phyloP scores from a whole-genome alignment of 2,329 filamentous ascomycete genomes.

The Cladosporium phlei region DNA sequence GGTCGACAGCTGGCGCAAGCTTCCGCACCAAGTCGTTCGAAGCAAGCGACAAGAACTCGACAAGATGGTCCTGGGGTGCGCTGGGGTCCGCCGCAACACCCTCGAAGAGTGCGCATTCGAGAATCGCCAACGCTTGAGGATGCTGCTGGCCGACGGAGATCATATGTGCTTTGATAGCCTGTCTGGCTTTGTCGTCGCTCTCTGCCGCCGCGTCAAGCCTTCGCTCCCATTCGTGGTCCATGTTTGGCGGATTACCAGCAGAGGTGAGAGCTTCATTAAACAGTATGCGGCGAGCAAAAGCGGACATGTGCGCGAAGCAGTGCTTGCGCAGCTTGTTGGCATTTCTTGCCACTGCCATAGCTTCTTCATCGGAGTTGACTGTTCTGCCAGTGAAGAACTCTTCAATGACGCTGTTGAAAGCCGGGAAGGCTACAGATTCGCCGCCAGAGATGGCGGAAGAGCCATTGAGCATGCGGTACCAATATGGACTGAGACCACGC shows the following conservation, averaged over 20 bases:
- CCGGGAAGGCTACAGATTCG: slow-evolving; percentile 36
- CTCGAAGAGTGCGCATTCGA: slow-evolving; percentile 44
- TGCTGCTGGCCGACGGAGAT: slow-evolving; percentile 28
- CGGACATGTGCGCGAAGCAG: slow-evolving; percentile 26
- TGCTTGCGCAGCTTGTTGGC: slow-evolving; percentile 19
- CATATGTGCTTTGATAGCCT: slow-evolving; percentile 55
- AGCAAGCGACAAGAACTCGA: slow-evolving; percentile 52
- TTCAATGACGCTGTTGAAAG: slow-evolving; percentile 41
- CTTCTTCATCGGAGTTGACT: slow-evolving; percentile 25
- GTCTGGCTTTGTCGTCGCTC: slow-evolving; percentile 62
- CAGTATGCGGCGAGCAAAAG: slow-evolving; percentile 49
- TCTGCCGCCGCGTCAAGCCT: slow-evolving; percentile 69
- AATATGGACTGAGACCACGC: slow-evolving; percentile 78
- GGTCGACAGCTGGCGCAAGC: slow-evolving; percentile 46
- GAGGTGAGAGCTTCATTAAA: slow-evolving; percentile 51
- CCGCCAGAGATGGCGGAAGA: slow-evolving; percentile 23
- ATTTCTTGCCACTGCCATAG: slow-evolving; percentile 19
- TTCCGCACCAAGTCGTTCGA: slow-evolving; percentile 50
- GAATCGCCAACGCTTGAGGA: slow-evolving; percentile 36
- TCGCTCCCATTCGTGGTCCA: slow-evolving; percentile 78
- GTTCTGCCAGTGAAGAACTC: slow-evolving; percentile 40
- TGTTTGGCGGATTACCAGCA: slow-evolving; percentile 36
- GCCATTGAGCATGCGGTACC: slow-evolving; percentile 60
- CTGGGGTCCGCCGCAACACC: slow-evolving; percentile 31
- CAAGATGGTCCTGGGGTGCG: slow-evolving; percentile 29